phyloP scores from a whole-genome alignment of 2,329 filamentous ascomycete genomes.

The Fusarium sp. region DNA sequence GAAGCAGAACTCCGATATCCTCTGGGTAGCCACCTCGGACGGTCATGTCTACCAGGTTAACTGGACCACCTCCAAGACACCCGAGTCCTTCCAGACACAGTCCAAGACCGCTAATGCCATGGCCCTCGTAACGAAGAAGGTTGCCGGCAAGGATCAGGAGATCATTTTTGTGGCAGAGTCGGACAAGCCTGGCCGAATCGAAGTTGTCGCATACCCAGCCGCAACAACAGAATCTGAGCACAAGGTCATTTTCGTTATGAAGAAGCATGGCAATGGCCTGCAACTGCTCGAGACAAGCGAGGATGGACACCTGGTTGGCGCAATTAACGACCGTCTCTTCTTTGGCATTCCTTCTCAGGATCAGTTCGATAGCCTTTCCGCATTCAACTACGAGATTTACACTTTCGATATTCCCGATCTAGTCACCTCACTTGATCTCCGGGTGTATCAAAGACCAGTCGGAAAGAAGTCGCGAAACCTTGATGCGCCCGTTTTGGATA shows the following conservation, averaged over 20 bases:
- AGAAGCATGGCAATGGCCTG: constrained; percentile 51
- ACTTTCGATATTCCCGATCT: constrained; percentile 70
- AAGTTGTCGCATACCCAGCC: constrained; percentile 61
- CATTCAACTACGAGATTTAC: constrained; percentile 64
- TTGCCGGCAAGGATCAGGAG: constrained; percentile 54
- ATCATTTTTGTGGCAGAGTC: constrained; percentile 61
- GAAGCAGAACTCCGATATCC: constrained; percentile 54
- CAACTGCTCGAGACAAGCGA: constrained; percentile 61
- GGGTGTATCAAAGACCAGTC: constrained; percentile 50
- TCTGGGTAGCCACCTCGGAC: constrained; percentile 71
- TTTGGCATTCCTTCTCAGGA: constrained; percentile 47
- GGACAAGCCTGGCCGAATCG: constrained; percentile 48
- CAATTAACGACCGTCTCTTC: constrained; percentile 53
- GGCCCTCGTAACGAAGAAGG: constrained; percentile 54
- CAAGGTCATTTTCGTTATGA: constrained; percentile 53
- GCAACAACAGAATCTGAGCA: constrained; percentile 45
- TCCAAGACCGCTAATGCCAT: constrained; percentile 61
- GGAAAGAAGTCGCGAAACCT: constrained; percentile 43
- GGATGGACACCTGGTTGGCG: constrained; percentile 65
- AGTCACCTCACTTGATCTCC: constrained; percentile 75
- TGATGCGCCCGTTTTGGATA: constrained; percentile 66
- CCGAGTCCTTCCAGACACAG: constrained; percentile 55
- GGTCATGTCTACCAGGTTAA: constrained; percentile 68
- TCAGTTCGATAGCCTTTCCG: constrained; percentile 39
- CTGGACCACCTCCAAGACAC: constrained; percentile 62